Base-by-base conservation (phyloP, 108 stramenopile genomes). In the Pelagomonas calceolata region DNA sequence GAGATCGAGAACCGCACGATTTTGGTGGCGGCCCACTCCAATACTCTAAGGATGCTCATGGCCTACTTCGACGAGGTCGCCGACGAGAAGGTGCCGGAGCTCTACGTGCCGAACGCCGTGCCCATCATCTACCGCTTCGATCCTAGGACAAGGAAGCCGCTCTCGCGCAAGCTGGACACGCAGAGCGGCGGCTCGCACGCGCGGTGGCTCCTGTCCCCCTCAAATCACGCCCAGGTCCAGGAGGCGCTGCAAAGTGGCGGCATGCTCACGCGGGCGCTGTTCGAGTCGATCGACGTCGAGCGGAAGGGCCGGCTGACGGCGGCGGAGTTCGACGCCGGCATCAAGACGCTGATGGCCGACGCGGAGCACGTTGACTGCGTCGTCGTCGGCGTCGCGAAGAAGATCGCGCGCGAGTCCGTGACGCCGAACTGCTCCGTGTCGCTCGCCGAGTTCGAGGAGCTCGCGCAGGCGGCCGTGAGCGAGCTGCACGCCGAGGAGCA, bases 61-160 rank as follows among this genome's bases (percentile, higher is more conserved):
- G 80, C 75, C 32, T 77, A 85, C 76, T 46, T 87, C 46, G 86
- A 87, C 33, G 73, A 79, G 30, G 36, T 87, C 18, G 67, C 72
- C 4, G 68, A 67, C 39, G 81, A 81, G 45, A 74, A 82, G 44
- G 79, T 87, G 51, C 70, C 68, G 17, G 65, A 80, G 63, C 75
- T 87, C 64, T 78, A 85, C 65, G 68, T 87, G 46, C 85, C 86
- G 0, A 85, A 85, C 32, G 73, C 73, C 32, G 83, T 85, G 0
- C 86, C 86, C 44, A 74, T 81, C 26, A 34, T 84, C 16, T 87
- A 84, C 73, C 70, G 68, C 45, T 69, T 80, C 63, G 67, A 65
- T 64, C 66, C 29, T 44, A 66, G 26, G 67, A 63, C 44, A 72
- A 71, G 34, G 67, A 68, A 68, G 70, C 70, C 9, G 36, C 33